A percentile compares a stretch with the other conserved stretches of the same genome.
phyloP scores from a whole-genome alignment of 2,329 filamentous ascomycete genomes.

The Parafenestella ontariensis region DNA sequence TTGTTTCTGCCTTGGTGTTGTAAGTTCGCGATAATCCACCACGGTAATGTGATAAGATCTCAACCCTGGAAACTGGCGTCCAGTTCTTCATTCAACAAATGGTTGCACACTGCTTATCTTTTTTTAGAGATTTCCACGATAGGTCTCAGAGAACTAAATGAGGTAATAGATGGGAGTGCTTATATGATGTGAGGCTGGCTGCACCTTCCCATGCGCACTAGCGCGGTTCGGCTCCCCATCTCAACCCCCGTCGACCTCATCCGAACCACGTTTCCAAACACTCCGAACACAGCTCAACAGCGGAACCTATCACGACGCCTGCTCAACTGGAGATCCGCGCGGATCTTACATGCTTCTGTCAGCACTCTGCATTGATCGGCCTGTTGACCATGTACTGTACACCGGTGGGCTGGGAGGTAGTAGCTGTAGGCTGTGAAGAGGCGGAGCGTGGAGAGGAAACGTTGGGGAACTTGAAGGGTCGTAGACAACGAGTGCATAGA shows the following conservation, averaged over 20 bases:
- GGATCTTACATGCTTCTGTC: constrained; percentile 4
- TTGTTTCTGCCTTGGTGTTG: too few relatives aligned
- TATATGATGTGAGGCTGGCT: not conserved
- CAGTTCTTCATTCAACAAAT: too few relatives aligned
- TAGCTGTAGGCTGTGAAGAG: not conserved
- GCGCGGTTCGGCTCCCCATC: constrained; percentile 18
- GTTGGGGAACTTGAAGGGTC: too few relatives aligned
- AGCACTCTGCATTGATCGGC: constrained; percentile 4
- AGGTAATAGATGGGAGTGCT: too few relatives aligned
- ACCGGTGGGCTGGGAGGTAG: not conserved
- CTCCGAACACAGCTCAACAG: constrained; percentile 3
- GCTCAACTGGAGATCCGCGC: constrained; percentile 9
- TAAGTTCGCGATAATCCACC: too few relatives aligned
- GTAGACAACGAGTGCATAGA: too few relatives aligned
- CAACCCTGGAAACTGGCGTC: too few relatives aligned
- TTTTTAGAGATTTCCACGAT: too few relatives aligned
- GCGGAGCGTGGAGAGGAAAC: not conserved
- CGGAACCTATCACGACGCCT: constrained; percentile 1
- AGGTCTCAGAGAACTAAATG: too few relatives aligned
- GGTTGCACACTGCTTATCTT: too few relatives aligned
- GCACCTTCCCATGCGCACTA: constrained; percentile 4
- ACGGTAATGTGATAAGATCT: too few relatives aligned
- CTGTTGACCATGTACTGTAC: not conserved
- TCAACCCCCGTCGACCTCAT: constrained; percentile 7
- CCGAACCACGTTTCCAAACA: not conserved